These are phyloP conservation scores for Cucurbita ficifolia DNA, from an alignment of 306 rosid species.

Conservation along the genomic window DNA sequence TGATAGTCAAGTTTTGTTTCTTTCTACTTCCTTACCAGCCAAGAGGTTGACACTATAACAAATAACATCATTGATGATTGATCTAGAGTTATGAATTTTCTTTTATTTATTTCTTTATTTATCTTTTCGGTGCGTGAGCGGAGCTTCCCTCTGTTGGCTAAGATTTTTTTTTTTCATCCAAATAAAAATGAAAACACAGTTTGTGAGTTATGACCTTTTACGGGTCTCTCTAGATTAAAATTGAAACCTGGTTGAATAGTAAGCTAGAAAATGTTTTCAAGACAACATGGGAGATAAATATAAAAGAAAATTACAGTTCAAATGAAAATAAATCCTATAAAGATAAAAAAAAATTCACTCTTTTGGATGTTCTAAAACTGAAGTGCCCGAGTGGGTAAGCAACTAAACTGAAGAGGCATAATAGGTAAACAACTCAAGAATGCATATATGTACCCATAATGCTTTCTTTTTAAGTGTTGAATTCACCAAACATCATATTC, in stretches of 20 bases:
- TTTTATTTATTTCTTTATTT: not conserved
- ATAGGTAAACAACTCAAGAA: not conserved
- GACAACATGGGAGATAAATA: not conserved
- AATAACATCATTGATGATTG: not conserved
- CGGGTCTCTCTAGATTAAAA: not conserved
- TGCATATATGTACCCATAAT: not conserved
- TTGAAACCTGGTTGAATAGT: not conserved
- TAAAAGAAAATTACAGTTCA: not conserved
- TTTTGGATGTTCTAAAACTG: not conserved
- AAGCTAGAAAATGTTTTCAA: not conserved
- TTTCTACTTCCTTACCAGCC: not conserved
- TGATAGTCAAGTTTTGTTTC: not conserved
- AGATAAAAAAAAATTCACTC: not conserved
- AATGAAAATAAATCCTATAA: not conserved
- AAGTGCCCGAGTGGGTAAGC: not conserved
- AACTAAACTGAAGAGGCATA: not conserved
- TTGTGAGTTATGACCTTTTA: not conserved
- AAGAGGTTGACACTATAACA: not conserved
- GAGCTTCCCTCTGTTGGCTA: not conserved
- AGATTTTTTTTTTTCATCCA: not conserved
- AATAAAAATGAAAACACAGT: not conserved
- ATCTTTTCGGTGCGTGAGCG: not conserved
- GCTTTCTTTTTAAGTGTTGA: conserved; percentile 7
- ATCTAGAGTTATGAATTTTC: not conserved
- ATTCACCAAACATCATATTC: conserved; percentile 11